Evolutionary conservation across 805 yeast genomes (phyloP).

Genomic region (Yarrowia bubula): DNA sequence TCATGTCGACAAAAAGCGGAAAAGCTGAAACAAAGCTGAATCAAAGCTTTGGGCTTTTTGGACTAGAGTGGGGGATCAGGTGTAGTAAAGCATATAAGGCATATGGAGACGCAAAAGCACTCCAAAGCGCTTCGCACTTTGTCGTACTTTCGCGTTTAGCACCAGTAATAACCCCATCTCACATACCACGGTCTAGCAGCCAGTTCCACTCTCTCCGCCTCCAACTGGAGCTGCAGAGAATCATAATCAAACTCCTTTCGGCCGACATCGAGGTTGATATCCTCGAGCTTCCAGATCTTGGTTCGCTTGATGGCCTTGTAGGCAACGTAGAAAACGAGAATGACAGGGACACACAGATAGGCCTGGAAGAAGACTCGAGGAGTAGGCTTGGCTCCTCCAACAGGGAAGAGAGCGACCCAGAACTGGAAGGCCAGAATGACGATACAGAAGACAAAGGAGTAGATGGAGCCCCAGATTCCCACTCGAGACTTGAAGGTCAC

Average conservation of each 20-base stretch:
- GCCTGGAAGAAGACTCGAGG: constrained; percentile 57
- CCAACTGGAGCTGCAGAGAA: constrained; percentile 50
- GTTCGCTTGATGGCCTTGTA: constrained; percentile 55
- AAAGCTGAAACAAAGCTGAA: not conserved
- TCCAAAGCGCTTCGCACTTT: not conserved
- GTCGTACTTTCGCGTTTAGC: constrained; percentile 37
- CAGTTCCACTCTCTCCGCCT: constrained; percentile 48
- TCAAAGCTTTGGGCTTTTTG: not conserved
- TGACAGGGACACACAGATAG: constrained; percentile 63
- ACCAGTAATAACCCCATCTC: constrained; percentile 47
- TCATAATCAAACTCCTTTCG: constrained; percentile 57
- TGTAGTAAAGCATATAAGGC: not conserved
- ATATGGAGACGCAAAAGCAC: not conserved
- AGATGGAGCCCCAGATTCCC: constrained; percentile 61
- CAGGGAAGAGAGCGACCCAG: constrained; percentile 74
- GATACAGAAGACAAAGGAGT: constrained; percentile 55
- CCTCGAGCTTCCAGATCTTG: constrained; percentile 46
- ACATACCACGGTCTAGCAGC: constrained; percentile 49
- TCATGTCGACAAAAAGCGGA: not conserved
- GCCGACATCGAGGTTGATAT: constrained; percentile 62
- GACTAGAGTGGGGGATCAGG: not conserved
- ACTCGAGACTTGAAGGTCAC: constrained; percentile 57
- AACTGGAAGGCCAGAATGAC: constrained; percentile 65
- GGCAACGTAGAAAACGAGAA: constrained; percentile 53
- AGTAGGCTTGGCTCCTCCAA: constrained; percentile 50